These are phyloP conservation scores for Seiridium unicorne DNA, from an alignment of 2,329 filamentous ascomycete genomes.

Conservation along the genomic window DNA sequence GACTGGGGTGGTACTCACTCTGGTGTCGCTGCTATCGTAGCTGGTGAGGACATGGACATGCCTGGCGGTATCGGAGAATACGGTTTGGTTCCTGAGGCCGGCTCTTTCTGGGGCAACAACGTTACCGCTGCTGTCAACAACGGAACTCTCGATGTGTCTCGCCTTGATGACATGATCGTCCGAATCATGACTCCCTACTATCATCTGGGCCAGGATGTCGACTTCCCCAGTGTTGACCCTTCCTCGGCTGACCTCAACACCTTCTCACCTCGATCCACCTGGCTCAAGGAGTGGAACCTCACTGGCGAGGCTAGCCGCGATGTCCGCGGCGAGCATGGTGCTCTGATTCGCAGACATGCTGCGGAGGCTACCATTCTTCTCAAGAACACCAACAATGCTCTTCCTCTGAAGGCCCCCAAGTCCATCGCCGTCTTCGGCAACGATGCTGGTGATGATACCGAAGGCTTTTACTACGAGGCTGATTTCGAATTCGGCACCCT, in stretches of 20 bases:
- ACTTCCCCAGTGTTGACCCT: conserved; percentile 40
- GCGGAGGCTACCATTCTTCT: conserved; percentile 50
- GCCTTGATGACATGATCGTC: conserved; percentile 44
- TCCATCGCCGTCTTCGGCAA: conserved; percentile 53
- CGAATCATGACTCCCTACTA: conserved; percentile 57
- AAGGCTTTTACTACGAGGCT: conserved; percentile 65
- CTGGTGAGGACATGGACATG: conserved; percentile 43
- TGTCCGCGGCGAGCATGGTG: conserved; percentile 52
- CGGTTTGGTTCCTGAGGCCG: conserved; percentile 25
- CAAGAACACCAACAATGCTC: conserved; percentile 63
- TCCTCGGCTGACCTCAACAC: conserved; percentile 47
- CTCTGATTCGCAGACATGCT: conserved; percentile 41
- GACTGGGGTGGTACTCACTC: conserved; percentile 35
- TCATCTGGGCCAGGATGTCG: conserved; percentile 45
- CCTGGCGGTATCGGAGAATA: conserved; percentile 30
- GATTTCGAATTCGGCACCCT: conserved; percentile 60
- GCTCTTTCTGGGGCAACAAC: conserved; percentile 43
- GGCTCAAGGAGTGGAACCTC: conserved; percentile 36
- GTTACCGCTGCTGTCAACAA: conserved; percentile 26
- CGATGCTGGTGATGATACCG: conserved; percentile 64
- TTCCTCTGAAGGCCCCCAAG: conserved; percentile 60
- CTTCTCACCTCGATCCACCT: conserved; percentile 47
- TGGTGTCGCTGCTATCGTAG: conserved; percentile 32
- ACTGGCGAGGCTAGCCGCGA: conserved; percentile 53
- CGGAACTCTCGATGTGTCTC: conserved; percentile 22